Base-by-base conservation (phyloP, 495 filamentous ascomycete genomes). In the Neurospora africana region DNA sequence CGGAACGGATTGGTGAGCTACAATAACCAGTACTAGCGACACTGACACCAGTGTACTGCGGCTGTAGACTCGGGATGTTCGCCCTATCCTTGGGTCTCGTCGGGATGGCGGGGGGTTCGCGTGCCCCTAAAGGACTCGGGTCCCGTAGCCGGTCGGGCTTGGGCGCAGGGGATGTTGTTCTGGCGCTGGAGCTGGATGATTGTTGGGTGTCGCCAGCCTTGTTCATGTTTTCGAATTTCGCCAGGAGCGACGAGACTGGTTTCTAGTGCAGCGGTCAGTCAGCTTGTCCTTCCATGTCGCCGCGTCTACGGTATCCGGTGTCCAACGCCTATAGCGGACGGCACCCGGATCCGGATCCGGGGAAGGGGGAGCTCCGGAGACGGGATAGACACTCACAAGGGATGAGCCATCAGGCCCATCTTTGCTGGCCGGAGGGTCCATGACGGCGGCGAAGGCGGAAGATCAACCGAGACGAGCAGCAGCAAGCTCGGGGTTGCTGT, bases 191-290 rank as follows among this genome's bases (percentile, higher is more conserved):
- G 35, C 15, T 35, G 53, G 27, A 65, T 19, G 53, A 35, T 33
- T 33, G 36, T 65, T 78, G 70, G 21, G 78, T 72, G 71, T 84
- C 80, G 76, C 82, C 87, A 69, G 83, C 77, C 74, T 87, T 88
- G 43, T 90, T 87, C 79, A 97, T 89, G 72, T 91, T 91, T 84
- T 99, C 95, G 78, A 99, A 99, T 78, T 95, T 91, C 53, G 94
- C 95, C 68, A 93, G 87, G 39, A 98, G 84, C 65, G 95, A 97
- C 53, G 95, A 99, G 35, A 99, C 95, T 0, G 95, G 92, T 84
- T 87, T 86, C 86, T 88, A 72, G 40, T 33, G 41, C 30, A 77
- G 38, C 37, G 40, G 74, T 83, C 69, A 84, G 78, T 27, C 53
- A 65, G 15, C 27, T 7, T 65, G 27, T 35, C 15, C 53, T 65